Evolutionary conservation across 129 eudicot species (phyloP).

Genomic region (Smallanthus sonchifolius): DNA sequence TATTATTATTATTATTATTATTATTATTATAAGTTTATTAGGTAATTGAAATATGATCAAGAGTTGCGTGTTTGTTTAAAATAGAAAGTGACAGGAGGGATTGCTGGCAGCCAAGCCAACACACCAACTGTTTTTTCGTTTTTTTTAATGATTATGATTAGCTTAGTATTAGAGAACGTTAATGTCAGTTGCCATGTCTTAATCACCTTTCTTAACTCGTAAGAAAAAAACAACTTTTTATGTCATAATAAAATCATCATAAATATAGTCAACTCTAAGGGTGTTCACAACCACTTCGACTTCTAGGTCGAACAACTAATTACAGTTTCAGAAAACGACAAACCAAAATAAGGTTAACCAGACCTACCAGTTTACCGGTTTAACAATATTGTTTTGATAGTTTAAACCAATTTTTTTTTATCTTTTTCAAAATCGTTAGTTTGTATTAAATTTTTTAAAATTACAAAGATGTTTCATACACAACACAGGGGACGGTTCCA

Average conservation of each 20-base stretch:
- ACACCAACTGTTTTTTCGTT: neutral
- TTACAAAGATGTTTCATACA: too few relatives aligned
- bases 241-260: neutral
- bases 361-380: too few relatives aligned
- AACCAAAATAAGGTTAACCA: too few relatives aligned
- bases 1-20: too few relatives aligned
- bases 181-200: conserved; percentile 24
- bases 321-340: too few relatives aligned
- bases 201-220: conserved; percentile 9
- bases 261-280: neutral
- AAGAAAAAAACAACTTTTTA: neutral
- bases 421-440: too few relatives aligned
- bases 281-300: too few relatives aligned
- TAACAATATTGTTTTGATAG: too few relatives aligned
- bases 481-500: too few relatives aligned
- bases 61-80: conserved; percentile 24
- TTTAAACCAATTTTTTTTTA: too few relatives aligned
- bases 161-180: conserved; percentile 17
- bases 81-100: conserved; percentile 14
- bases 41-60: conserved; percentile 12
- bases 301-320: too few relatives aligned
- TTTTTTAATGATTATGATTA: neutral
- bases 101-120: conserved; percentile 13
- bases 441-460: too few relatives aligned
- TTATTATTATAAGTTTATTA: neutral